Evolutionary conservation across 2,329 filamentous ascomycete genomes (phyloP).

Genomic region (Boeremia exigua): DNA sequence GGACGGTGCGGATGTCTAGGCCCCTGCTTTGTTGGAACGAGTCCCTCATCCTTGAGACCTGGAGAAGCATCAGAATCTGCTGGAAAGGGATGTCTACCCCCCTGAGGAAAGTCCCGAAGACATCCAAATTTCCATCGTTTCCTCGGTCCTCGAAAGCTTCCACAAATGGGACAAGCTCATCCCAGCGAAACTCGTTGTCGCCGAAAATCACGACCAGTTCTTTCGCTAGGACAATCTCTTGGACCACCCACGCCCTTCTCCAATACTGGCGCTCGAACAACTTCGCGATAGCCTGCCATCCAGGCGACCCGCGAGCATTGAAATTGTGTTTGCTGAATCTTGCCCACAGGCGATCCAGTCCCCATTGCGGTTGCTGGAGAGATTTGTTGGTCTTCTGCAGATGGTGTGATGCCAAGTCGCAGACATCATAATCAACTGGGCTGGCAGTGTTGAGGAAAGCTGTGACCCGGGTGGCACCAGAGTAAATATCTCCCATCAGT

Average conservation of each 20-base stretch:
- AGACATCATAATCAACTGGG: neutral
- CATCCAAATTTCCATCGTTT: neutral
- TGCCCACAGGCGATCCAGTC: neutral
- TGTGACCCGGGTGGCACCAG: neutral
- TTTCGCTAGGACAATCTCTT: neutral
- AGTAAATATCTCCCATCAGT: neutral
- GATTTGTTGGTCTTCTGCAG: neutral
- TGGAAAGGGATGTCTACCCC: neutral
- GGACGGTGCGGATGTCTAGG: neutral
- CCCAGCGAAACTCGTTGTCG: neutral
- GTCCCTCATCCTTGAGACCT: neutral
- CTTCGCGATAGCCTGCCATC: neutral
- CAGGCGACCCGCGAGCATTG: neutral
- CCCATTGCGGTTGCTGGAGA: neutral
- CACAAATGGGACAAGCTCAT: neutral
- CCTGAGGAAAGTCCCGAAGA: neutral
- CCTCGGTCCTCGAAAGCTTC: neutral
- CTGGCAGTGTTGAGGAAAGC: neutral
- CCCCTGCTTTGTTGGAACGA: neutral
- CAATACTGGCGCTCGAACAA: neutral
- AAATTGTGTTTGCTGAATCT: neutral
- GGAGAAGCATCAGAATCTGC: neutral
- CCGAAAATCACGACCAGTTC: neutral
- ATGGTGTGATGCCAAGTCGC: neutral
- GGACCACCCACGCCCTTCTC: neutral